Percentiles rank a stretch among this genome's conserved stretches.
These are phyloP conservation scores for Tolypocladium pustulatum DNA, from an alignment of 2,329 filamentous ascomycete species.

Conservation along the genomic window DNA sequence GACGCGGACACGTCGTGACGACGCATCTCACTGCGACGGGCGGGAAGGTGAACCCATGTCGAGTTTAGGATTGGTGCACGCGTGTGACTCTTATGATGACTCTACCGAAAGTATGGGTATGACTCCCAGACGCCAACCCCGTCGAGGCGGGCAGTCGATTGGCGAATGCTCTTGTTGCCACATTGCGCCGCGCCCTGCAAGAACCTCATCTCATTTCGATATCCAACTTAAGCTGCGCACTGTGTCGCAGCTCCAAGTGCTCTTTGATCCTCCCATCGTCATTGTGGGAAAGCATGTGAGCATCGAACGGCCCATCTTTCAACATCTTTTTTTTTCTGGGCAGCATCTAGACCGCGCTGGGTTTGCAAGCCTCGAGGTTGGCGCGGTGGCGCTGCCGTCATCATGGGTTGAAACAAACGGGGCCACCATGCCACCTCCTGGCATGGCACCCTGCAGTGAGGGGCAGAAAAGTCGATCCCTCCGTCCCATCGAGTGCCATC, in stretches of 20 bases:
- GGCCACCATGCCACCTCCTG: background rate
- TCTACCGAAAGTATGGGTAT: background rate
- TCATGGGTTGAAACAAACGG: background rate
- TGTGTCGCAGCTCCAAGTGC: background rate
- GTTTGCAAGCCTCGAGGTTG: background rate
- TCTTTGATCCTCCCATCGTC: background rate
- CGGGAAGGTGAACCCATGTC: background rate
- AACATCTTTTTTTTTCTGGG: background rate
- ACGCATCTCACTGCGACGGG: background rate
- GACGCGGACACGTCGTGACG: background rate
- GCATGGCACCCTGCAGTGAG: background rate
- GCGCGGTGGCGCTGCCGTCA: background rate
- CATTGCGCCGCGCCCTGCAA: background rate
- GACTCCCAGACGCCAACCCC: background rate
- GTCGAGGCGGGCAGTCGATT: background rate
- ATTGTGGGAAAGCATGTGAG: background rate
- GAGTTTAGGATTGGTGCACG: background rate
- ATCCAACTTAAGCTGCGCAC: background rate
- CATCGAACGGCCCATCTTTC: background rate
- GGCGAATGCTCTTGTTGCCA: background rate
- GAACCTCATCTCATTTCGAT: background rate
- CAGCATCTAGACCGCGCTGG: background rate
- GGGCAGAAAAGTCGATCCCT: background rate
- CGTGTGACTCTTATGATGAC: background rate
- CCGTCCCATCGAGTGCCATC: background rate